Percentiles rank a stretch among this genome's conserved stretches.
phyloP scores from a whole-genome alignment of 164 flowering plant genomes.

The Aristolochia contorta region DNA sequence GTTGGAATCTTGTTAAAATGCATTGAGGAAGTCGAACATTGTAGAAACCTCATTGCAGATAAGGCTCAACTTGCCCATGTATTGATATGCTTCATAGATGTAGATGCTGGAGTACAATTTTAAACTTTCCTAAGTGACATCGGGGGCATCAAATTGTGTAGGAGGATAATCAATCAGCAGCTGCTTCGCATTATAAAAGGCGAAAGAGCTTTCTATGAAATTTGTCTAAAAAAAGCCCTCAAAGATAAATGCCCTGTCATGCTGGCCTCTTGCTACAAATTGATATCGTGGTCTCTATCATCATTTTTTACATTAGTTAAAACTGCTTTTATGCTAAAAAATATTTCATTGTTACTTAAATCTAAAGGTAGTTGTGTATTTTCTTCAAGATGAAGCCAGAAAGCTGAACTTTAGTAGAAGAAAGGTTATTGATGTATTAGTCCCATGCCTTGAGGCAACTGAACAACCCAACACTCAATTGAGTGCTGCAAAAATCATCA shows the following conservation, averaged over 20 bases:
- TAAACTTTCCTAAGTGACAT: too few species aligned
- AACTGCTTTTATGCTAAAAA: too few species aligned
- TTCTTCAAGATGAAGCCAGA: conserved; percentile 54
- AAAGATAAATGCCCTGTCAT: conserved; percentile 47
- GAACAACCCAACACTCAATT: conserved; percentile 47
- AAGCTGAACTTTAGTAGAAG: conserved; percentile 80
- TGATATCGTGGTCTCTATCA: conserved; percentile 55
- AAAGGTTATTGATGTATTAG: conserved; percentile 64
- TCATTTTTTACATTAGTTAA: too few species aligned
- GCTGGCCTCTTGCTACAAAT: conserved; percentile 81
- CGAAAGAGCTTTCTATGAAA: conserved; percentile 48
- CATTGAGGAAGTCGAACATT: conserved; percentile 49
- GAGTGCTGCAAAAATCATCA: conserved; percentile 58
- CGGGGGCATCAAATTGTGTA: conserved; percentile 10
- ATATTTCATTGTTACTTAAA: too few species aligned
- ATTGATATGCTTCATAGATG: conserved; percentile 44
- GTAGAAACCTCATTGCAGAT: conserved; percentile 60
- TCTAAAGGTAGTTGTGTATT: not conserved
- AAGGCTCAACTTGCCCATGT: conserved; percentile 48
- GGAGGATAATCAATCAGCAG: conserved; percentile 63
- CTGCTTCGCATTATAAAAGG: conserved; percentile 59
- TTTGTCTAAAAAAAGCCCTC: conserved; percentile 49
- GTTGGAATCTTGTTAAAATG: conserved; percentile 55
- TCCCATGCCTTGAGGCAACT: conserved; percentile 54
- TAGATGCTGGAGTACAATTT: conserved; percentile 23